Base-by-base conservation (phyloP, 2,329 filamentous ascomycete genomes). In the Fusarium graminum region DNA sequence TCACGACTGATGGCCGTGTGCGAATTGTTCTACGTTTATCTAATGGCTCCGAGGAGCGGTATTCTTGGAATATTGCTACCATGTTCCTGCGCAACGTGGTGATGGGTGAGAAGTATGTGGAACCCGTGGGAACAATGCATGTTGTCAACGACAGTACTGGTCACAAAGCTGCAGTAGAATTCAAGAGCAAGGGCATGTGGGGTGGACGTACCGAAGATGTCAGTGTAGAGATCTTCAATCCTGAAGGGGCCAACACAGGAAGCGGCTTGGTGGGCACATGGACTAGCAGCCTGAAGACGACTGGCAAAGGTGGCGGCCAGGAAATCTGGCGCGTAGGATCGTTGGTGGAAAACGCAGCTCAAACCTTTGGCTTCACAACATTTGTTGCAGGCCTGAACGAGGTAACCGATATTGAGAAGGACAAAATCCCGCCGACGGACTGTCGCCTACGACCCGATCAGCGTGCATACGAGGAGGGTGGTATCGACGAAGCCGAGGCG, bases 141-240 rank as follows among this genome's bases (percentile, higher is more conserved):
- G 87, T 99, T 32, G 81, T 87, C 67, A 94, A 94, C 76, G 95
- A 99, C 73, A 90, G 86, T 7, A 93, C 90, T 0, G 93, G 94
- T 9, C 88, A 91, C 68, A 94, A 92, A 75, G 92, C 93, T 2
- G 84, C 90, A n/a, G 88, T 93, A 44, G 93, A 94, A 57, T 99
- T 99, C 81, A 96, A 95, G 76, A 88, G 90, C 54, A 96, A 95
- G 75, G 94, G 95, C 68, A 97, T 99, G 92, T 99, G 98, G 80
- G 94, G 94, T 30, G 95, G 95, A 14, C 89, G 95, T 56, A 91
- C 91, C 63, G 95, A 99, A 78, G 95, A 99, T 63, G 92, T 98
- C 11, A 84, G 86, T 34, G 90, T 94, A 8, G 90, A 94, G 71
- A 85, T 89, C 2, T 90, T 90, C 68, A 89, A 90, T 58, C 79